Evolutionary conservation across 2,329 filamentous ascomycete species (phyloP), one percentile per base, ranked within the genome.

Genomic region (Xylaria sp.): DNA sequence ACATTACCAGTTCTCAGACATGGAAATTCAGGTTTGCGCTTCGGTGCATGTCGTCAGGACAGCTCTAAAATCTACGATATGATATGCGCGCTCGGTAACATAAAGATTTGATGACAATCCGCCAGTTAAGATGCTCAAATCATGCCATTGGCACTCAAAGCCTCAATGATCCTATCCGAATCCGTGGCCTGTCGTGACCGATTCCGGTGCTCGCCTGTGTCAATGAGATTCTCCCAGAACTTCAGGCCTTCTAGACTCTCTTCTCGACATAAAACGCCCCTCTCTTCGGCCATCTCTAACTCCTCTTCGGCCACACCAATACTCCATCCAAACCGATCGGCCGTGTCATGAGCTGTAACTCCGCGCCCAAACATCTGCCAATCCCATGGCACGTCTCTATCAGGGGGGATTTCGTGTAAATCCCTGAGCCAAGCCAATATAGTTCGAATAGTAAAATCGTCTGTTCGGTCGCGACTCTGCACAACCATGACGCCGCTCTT

Each of bases 251-350:
- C 94, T 15, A 98, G 89, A 4, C 94, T 91, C 76, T 97, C 94
- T 79, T 99, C 96, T 57, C 96, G 90, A 79, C 95, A 98, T 23
- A 99, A 79, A 2, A 90, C 89, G 0, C 96, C 96, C 65, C 88
- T 89, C 79, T 98, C 95, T 80, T 99, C 96, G 0, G 94, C 94
- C 95, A 99, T 98, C 78, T 98, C 93, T 13, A 99, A 85, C 82
- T 99, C 96, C 79, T 98, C 96, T 68, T 92, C 92, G 1, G 96
- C 96, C 25, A 99, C 95, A 9, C 96, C 96, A 8, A 99, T 91
- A 78, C 96, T 98, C 96, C 96, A 99, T 6, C 94, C 93, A 80
- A 99, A 99, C 59, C 89, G 86, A 79, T 97, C 93, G 0, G 96
- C 96, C 0, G 90, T 89, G 77, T 98, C 94, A 77, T 96, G 93